These are phyloP conservation scores for Ceratocystis eucalypticola DNA, from an alignment of 2,329 filamentous ascomycete genomes.

Conservation along the genomic window DNA sequence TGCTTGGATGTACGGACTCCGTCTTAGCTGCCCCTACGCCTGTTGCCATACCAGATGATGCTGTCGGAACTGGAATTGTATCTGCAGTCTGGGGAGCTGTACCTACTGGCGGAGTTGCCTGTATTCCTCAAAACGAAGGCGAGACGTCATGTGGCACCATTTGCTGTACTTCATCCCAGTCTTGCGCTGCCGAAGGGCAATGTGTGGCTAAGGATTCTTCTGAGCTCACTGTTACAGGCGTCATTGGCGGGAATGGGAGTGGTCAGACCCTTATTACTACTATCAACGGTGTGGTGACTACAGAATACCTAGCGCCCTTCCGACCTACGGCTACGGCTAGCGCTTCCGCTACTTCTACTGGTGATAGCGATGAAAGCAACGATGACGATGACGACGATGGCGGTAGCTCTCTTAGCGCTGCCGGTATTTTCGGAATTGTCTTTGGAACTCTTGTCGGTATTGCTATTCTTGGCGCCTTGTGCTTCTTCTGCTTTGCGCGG, in stretches of 20 bases:
- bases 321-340: constrained; percentile 44
- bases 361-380: constrained; percentile 32
- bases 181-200: constrained; percentile 46
- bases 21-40: constrained; percentile 13
- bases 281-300: constrained; percentile 37
- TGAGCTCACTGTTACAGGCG: constrained; percentile 24
- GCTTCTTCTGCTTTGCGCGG: constrained; percentile 58
- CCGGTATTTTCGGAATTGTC: constrained; percentile 70
- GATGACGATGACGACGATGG: constrained; percentile 26
- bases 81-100: constrained; percentile 34
- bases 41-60: constrained; percentile 7
- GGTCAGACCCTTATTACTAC: constrained; percentile 33
- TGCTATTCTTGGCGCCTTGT: constrained; percentile 52
- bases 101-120: constrained; percentile 34
- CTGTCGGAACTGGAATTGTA: constrained; percentile 41
- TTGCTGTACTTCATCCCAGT: constrained; percentile 58
- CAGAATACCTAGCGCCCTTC: constrained; percentile 38
- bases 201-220: constrained; percentile 42
- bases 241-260: constrained; percentile 22
- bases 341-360: constrained; percentile 35
- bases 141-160: constrained; percentile 52
- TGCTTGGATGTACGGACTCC: constrained; percentile 6
- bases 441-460: constrained; percentile 58
- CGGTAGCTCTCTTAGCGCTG: constrained; percentile 44
- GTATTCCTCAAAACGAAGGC: constrained; percentile 37